phyloP scores from a whole-genome alignment of 2,329 filamentous ascomycete species.

The Dothidotthia symphoricarpi region DNA sequence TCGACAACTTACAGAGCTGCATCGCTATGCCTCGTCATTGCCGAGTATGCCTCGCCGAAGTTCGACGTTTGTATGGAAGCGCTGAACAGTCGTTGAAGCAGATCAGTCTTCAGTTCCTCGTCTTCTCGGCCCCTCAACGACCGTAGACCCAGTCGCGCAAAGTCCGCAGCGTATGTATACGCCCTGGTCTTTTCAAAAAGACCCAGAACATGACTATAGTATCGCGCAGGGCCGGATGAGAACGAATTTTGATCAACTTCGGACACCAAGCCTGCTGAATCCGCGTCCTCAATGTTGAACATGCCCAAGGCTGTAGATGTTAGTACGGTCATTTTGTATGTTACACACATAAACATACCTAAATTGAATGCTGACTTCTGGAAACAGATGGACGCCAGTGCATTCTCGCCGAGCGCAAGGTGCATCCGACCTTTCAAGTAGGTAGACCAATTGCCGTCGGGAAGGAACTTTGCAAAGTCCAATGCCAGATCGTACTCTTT shows the following conservation, averaged over 20 bases:
- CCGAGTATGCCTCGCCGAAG: constrained; percentile 79
- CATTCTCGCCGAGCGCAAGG: constrained; percentile 70
- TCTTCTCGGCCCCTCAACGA: constrained; percentile 29
- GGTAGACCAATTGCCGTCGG: constrained; percentile 57
- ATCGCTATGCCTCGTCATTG: constrained; percentile 71
- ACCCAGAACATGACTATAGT: constrained; percentile 81
- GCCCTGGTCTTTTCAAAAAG: constrained; percentile 77
- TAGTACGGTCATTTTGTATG: constrained; percentile 7
- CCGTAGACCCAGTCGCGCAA: constrained; percentile 68
- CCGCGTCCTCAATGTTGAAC: constrained; percentile 39
- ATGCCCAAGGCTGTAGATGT: constrained; percentile 31
- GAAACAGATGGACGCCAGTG: constrained; percentile 72
- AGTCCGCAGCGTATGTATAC: constrained; percentile 80
- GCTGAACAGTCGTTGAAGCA: constrained; percentile 81
- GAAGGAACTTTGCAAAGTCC: constrained; percentile 66
- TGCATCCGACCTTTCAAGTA: constrained; percentile 84
- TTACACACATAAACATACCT: constrained; percentile 54
- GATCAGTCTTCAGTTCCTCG: constrained; percentile 41
- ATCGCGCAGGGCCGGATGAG: constrained; percentile 73
- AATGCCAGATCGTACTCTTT: constrained; percentile 53
- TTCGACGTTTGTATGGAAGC: constrained; percentile 75
- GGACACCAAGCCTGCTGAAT: constrained; percentile 62
- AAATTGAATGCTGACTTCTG: constrained; percentile 79
- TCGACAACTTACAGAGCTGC: constrained; percentile 54
- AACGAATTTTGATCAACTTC: constrained; percentile 68